Evolutionary conservation across 129 eudicot genomes (phyloP), one percentile per base, ranked within the genome.

Genomic region (Solidago caesia): DNA sequence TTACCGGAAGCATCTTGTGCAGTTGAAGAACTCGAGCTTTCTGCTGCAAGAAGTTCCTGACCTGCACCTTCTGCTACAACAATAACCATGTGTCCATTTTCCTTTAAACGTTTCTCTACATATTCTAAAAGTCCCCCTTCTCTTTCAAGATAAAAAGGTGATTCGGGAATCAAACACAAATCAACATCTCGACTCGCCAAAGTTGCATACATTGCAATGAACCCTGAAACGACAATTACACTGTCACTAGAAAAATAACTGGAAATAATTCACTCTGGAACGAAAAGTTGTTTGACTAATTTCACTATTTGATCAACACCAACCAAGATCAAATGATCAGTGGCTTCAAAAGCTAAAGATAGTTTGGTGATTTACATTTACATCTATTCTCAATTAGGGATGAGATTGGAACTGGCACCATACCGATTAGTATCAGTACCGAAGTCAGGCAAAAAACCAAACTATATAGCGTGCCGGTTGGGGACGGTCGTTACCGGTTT

Each of bases 201-300:
- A 76, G 98, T 89, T 75, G 98, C 98, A 77, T 92, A 84, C 97
- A 92, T 87, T 46, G 97, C 97, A 64, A 92, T 92, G 74, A 92
- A 92, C 59, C 97, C 97, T 92, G 85, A 84, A 80, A 15, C 47
- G 81, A 43, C 48, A 70, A 48, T 74, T 74, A 56, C 80, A 75
- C 52, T 5, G 26, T 43, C 60, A 63, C 7, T 15, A 43, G 21
- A 14, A 46, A 33, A 70, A 49, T 43, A 27, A 52, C 16, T 13
- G n/a, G 61, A 60, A 58, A 21, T 10, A 5, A 12, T 26, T 68
- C 46, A 51, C 29, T 46, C 62, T 29, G 44, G 60, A 67, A 76
- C 14, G 8, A 59, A 57, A 13, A 61, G 70, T 62, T 73, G 41
- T 61, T 45, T 26, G 58, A 74, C 41, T 29, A 60, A 13, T 21